phyloP scores from a whole-genome alignment of 148 eudicot genomes.

The Hydrangea macrophylla region DNA sequence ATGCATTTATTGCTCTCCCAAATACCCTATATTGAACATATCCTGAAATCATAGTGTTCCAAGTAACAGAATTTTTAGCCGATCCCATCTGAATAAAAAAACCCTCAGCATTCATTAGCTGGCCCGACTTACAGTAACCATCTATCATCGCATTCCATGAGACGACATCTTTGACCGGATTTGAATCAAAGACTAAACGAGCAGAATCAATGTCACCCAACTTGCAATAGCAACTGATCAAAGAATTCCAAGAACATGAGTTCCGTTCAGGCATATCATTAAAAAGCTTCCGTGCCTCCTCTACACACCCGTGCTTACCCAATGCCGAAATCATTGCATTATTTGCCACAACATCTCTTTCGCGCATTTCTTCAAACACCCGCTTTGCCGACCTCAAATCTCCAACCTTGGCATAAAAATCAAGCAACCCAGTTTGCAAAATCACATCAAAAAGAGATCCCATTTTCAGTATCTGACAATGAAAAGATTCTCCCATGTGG shows the following conservation, averaged over 20 bases:
- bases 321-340: slow-evolving; percentile 39
- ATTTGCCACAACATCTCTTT: slow-evolving; percentile 33
- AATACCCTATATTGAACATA: slow-evolving; percentile 29
- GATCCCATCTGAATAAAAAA: slow-evolving; percentile 31
- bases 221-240: slow-evolving; percentile 23
- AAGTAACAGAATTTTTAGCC: slow-evolving; percentile 33
- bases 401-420: slow-evolving; percentile 34
- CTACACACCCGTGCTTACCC: slow-evolving; percentile 27
- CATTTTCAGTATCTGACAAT: slow-evolving; percentile 26
- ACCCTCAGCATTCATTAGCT: slow-evolving; percentile 28
- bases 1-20: slow-evolving; percentile 27
- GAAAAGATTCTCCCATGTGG: slow-evolving; percentile 21
- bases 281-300: slow-evolving; percentile 27
- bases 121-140: slow-evolving; percentile 39
- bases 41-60: slow-evolving; percentile 49
- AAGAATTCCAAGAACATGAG: slow-evolving; percentile 26
- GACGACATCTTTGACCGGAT: slow-evolving; percentile 25
- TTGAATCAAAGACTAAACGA: slow-evolving; percentile 16
- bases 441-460: slow-evolving; percentile 36
- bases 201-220: slow-evolving; percentile 15
- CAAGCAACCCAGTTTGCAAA: slow-evolving; percentile 40
- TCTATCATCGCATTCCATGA: slow-evolving; percentile 42
- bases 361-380: slow-evolving; percentile 39
- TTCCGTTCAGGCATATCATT: slow-evolving; percentile 34
- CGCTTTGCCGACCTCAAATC: slow-evolving; percentile 23